These are phyloP conservation scores for Tuber microsphaerosporum DNA, from an alignment of 495 filamentous ascomycete genomes.

Conservation along the genomic window DNA sequence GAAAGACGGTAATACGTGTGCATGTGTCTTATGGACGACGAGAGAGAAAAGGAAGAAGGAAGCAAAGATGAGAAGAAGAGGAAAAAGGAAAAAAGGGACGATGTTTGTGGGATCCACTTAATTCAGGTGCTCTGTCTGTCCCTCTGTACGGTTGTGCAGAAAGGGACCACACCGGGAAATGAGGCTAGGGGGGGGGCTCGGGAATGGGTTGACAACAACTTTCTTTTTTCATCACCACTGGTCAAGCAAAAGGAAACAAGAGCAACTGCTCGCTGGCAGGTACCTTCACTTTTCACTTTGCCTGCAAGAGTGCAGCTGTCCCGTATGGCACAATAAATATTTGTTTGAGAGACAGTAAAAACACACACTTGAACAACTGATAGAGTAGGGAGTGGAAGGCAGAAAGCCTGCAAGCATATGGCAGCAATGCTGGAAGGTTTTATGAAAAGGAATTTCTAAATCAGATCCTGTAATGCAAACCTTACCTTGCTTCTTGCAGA, in stretches of 20 bases:
- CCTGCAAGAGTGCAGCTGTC: neutral
- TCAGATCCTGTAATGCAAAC: neutral
- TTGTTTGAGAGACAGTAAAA: neutral
- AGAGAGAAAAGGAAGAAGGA: neutral
- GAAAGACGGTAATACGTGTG: neutral
- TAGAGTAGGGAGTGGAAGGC: neutral
- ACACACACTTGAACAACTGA: neutral
- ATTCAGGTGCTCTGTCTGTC: neutral
- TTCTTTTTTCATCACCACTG: neutral
- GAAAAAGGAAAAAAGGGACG: neutral
- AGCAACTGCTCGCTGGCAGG: neutral
- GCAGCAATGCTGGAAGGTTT: neutral
- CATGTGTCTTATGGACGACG: neutral
- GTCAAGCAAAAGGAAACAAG: neutral
- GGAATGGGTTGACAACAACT: constrained; percentile 1
- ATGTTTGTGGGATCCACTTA: neutral
- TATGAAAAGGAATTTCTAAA: neutral
- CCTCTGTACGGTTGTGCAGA: neutral
- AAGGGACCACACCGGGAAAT: neutral
- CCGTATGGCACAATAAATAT: neutral
- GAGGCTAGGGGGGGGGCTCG: constrained; percentile 3
- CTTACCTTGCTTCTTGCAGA: neutral
- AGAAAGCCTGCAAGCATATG: neutral
- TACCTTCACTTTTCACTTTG: neutral
- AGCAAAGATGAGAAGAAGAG: neutral